Evolutionary conservation across 164 flowering plant species (phyloP), one percentile per base, ranked within the genome.

Genomic region (Vitis rotundifolia): DNA sequence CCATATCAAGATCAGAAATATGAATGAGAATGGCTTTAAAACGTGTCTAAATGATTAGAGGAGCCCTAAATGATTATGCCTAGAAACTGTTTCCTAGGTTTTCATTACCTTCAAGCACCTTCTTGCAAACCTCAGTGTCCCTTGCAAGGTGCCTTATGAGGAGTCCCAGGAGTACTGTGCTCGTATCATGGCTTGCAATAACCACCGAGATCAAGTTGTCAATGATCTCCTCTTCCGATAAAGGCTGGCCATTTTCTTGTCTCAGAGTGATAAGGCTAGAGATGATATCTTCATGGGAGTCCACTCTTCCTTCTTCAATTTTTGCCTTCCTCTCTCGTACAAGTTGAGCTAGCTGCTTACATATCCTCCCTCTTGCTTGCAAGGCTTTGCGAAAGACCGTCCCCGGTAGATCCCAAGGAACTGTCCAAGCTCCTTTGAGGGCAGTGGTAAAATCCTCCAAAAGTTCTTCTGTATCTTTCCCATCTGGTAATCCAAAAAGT

Each of bases 321-420:
- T 61, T 54, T 26, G 15, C 49, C 64, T 62, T 73, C 58, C 64
- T 70, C 3, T 16, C 48, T 11, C 19, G 31, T 15, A 76, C 12
- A 14, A 74, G 28, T 11, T 44, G 13, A 5, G 66, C 61, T 50
- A 80, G 70, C 54, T 55, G 16, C 63, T 68, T 71, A 49, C 63
- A 48, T 44, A 73, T 58, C 69, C 75, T 37, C 12, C 51, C 58
- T 54, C 76, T 37, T 3, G 82, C 82, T 61, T 66, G 56, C 52
- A 61, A 5, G 10, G 78, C 82, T 61, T 22, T 49, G 1, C 61
- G 53, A 16, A 65, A 75, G 37, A 18, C 48, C 2, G 82, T 70
- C n/a, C 82, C 79, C 31, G 72, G 79, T 53, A 79, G 13, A 31
- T 76, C 59, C 61, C 70, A n/a, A 15, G 82, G 82, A 31, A 79